These are phyloP conservation scores for Lecanicillium sp. DNA, from an alignment of 2,329 filamentous ascomycete genomes.

Conservation along the genomic window DNA sequence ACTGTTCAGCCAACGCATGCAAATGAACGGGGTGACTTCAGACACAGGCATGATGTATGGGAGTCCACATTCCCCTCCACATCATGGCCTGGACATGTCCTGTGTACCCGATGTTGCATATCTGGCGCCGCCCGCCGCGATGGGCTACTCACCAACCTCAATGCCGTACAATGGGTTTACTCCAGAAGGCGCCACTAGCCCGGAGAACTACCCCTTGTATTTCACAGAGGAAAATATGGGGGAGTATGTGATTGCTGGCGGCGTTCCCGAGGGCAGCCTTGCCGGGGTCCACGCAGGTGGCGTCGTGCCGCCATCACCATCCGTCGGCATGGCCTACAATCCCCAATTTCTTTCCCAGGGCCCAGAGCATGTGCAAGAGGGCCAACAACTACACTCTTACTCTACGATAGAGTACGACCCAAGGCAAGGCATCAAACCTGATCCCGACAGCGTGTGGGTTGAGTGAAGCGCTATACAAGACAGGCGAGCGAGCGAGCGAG, in stretches of 20 bases:
- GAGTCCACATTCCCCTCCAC: neutral
- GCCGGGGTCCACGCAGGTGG: neutral
- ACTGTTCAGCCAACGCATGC: neutral
- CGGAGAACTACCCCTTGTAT: constrained; percentile 1
- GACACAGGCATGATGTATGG: neutral
- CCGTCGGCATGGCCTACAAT: neutral
- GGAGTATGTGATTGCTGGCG: constrained; percentile 1
- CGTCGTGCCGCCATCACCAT: neutral
- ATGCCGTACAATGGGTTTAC: neutral
- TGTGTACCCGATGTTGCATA: neutral
- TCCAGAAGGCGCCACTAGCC: neutral
- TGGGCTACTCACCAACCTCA: neutral
- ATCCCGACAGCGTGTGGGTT: neutral
- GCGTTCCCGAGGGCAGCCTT: neutral
- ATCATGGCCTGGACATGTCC: neutral
- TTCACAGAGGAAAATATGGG: neutral
- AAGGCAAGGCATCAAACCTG: neutral
- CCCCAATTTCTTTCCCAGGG: neutral
- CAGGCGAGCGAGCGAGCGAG: neutral
- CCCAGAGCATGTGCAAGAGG: neutral
- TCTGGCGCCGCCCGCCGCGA: neutral
- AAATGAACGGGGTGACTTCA: neutral
- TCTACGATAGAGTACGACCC: neutral
- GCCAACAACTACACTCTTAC: neutral
- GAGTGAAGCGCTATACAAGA: neutral